Base-by-base conservation (phyloP, 495 filamentous ascomycete genomes). In the Xylaria nigripes region DNA sequence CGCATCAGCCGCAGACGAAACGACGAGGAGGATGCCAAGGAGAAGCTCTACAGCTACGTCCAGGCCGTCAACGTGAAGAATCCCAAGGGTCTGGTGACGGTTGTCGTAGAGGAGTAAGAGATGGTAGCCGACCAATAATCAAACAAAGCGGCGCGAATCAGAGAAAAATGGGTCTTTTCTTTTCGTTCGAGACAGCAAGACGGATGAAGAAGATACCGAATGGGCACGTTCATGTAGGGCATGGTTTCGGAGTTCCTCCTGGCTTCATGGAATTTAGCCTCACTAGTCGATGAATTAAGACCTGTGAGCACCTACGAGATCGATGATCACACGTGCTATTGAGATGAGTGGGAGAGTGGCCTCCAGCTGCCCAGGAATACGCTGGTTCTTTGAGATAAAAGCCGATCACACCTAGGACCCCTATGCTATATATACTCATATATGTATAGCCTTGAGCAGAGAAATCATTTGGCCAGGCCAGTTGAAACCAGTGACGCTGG, bases 41-140 rank as follows among this genome's bases (percentile, higher is more conserved):
- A 98, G 82, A 92, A 87, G 80, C 83, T 98, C 64, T 98, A 96
- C 85, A 90, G 85, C 73, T 95, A 94, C 78, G 94, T 98, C 68
- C 90, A 97, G 84, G 93, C 92, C 58, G 93, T 97, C 75, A 95
- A 95, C 76, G 93, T 97, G 64, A 97, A 96, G 89, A 86, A 92
- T 78, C 82, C 90, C 70, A 96, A 95, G 89, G 91, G 91, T 70
- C 83, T 98, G 62, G 84, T 86, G 68, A 97, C 93, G 55, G 81
- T 86, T 56, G 81, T 93, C 63, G 80, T 83, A 34, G 79, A 82
- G 71, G 78, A 82, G 61, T 78, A 76, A 72, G 51, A 12, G 15
- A 36, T 10, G 30, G 32, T 45, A 34, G 51, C 43, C 55, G 27
- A 52, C 43, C 46, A 49, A 46, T 48, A 23, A 57, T 47, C 27